Evolutionary conservation across 768 basidiomycete species (phyloP).

Genomic region (Lepiota brunneoincarnata): DNA sequence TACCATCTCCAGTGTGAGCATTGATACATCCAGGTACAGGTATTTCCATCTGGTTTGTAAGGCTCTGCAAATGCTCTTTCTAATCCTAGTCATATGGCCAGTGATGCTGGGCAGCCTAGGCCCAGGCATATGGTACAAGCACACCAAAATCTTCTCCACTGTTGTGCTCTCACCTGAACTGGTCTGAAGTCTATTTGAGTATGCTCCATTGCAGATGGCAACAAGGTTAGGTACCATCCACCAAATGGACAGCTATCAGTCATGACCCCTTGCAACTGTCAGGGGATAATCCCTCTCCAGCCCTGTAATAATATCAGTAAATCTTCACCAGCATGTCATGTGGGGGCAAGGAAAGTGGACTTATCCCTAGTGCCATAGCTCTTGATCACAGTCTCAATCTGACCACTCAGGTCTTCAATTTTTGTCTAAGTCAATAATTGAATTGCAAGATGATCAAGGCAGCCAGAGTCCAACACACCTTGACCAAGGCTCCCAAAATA

Average conservation of each 20-base stretch:
- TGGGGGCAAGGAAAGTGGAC: background rate
- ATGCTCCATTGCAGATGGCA: background rate
- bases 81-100: slow-evolving; percentile 62
- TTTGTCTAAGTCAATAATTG: slow-evolving; percentile 33
- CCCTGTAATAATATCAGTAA: slow-evolving; percentile 72
- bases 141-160: slow-evolving; percentile 81
- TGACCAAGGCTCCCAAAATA: slow-evolving; percentile 55
- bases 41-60: slow-evolving; percentile 15
- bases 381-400: slow-evolving; percentile 38
- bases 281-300: slow-evolving; percentile 83
- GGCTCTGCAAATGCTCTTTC: slow-evolving; percentile 46
- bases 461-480: slow-evolving; percentile 38
- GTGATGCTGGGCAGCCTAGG: slow-evolving; percentile 21
- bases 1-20: background rate
- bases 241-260: slow-evolving; percentile 57
- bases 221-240: slow-evolving; percentile 45
- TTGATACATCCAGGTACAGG: slow-evolving; percentile 39
- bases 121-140: slow-evolving; percentile 38
- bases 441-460: slow-evolving; percentile 9
- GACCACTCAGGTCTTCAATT: slow-evolving; percentile 45
- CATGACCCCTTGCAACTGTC: slow-evolving; percentile 66
- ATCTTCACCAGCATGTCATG: background rate
- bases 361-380: slow-evolving; percentile 52
- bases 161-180: slow-evolving; percentile 59
- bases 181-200: slow-evolving; percentile 39